These are phyloP conservation scores for Uronychia binucleata DNA, from an alignment of 73 alveolate species.

Conservation along the genomic window DNA sequence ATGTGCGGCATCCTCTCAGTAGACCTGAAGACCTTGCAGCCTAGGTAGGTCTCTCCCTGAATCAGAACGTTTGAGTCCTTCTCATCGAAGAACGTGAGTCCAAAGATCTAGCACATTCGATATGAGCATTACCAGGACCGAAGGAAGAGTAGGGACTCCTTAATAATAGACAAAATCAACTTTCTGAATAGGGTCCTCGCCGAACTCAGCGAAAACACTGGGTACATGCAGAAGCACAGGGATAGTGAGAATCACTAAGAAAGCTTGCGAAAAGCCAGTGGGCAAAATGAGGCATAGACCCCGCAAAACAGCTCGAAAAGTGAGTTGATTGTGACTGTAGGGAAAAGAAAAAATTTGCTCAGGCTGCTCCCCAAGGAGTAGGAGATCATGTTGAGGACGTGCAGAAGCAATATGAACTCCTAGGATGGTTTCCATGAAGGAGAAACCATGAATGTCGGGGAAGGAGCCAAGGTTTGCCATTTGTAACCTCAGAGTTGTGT, in stretches of 20 bases:
- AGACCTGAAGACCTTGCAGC: not conserved
- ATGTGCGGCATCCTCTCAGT: not conserved
- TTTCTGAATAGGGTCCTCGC: not conserved
- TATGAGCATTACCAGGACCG: not conserved
- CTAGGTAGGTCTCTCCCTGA: not conserved
- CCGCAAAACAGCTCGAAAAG: not conserved
- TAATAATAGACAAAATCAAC: not conserved
- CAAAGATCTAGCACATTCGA: not conserved
- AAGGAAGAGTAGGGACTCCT: not conserved
- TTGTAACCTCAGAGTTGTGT: not conserved
- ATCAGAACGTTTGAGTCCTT: not conserved
- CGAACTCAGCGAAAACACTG: not conserved
- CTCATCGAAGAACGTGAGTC: not conserved
- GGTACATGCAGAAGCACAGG: not conserved
- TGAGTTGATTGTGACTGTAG: not conserved
- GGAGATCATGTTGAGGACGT: not conserved
- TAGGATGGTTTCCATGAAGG: not conserved
- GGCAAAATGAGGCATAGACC: not conserved
- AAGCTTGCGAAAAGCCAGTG: not conserved
- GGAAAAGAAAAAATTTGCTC: not conserved
- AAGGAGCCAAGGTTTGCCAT: not conserved
- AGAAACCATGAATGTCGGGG: too few species aligned
- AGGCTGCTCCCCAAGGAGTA: not conserved
- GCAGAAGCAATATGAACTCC: not conserved
- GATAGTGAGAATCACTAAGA: not conserved